These are phyloP conservation scores for Cordyceps pruinosa DNA, from an alignment of 2,329 filamentous ascomycete species.

Conservation along the genomic window DNA sequence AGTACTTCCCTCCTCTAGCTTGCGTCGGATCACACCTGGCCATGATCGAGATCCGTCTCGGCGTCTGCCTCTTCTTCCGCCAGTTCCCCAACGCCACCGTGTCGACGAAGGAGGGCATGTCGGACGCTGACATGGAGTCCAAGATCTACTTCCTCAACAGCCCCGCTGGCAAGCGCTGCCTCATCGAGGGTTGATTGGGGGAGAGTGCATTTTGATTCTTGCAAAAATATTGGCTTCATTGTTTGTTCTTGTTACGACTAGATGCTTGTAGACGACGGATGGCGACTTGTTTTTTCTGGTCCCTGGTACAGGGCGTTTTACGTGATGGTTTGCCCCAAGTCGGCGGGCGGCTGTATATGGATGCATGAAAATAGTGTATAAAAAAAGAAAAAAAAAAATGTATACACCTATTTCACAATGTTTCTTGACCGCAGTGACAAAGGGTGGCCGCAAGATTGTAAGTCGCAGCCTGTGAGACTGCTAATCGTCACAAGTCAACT, in stretches of 20 bases:
- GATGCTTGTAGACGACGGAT: not conserved
- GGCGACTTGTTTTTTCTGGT: not conserved
- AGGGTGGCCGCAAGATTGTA: not conserved
- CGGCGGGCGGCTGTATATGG: not conserved
- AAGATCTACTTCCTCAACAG: constrained; percentile 27
- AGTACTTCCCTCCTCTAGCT: not conserved
- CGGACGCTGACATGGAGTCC: constrained; percentile 30
- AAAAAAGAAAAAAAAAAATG: not conserved
- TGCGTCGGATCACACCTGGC: constrained; percentile 54
- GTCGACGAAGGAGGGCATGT: constrained; percentile 28
- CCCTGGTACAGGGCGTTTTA: not conserved
- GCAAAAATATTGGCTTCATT: not conserved
- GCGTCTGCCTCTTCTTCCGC: constrained; percentile 44
- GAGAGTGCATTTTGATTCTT: not conserved
- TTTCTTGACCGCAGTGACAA: too few species aligned
- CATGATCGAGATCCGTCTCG: constrained; percentile 47
- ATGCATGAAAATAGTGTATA: too few species aligned
- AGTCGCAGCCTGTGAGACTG: not conserved
- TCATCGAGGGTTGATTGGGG: constrained; percentile 17
- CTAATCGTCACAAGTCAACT: too few species aligned
- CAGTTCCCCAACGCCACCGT: constrained; percentile 31
- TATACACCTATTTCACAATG: not conserved
- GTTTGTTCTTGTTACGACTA: not conserved
- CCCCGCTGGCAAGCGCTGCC: constrained; percentile 26
- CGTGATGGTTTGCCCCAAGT: not conserved